phyloP scores from a whole-genome alignment of 2,329 filamentous ascomycete species.

The Achaetomium macrosporum region DNA sequence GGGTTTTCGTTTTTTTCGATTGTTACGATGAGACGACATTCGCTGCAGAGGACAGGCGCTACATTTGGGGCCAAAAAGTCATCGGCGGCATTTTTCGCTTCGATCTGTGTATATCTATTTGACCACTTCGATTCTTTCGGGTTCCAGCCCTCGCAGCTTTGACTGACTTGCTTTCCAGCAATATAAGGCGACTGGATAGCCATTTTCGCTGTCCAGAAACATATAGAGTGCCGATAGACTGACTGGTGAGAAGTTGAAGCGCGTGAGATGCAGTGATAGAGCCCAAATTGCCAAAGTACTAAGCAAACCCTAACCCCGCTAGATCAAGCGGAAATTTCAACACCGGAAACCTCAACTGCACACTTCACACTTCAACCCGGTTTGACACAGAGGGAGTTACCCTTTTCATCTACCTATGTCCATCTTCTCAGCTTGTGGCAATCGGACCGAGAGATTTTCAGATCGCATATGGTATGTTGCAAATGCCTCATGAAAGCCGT shows the following conservation, averaged over 20 bases:
- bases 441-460: no score
- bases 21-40: background rate
- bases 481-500: no score
- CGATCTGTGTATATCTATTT: conserved; percentile 9
- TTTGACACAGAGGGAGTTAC: no score
- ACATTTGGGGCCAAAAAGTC: background rate
- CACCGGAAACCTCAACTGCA: no score
- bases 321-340: background rate
- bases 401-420: no score
- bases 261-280: no score
- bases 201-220: background rate
- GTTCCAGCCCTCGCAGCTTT: background rate
- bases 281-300: background rate
- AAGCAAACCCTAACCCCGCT: background rate
- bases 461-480: no score
- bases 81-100: conserved; percentile 11
- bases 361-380: no score
- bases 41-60: no score
- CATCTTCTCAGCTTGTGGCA: no score
- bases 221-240: conserved; percentile 1
- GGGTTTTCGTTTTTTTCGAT: background rate
- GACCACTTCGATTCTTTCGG: conserved; percentile 14
- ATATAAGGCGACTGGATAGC: background rate
- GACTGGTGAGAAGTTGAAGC: background rate
- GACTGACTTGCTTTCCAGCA: background rate